Conservation (phyloP, 306 rosid species). For the Begonia loranthoides region DNA sequence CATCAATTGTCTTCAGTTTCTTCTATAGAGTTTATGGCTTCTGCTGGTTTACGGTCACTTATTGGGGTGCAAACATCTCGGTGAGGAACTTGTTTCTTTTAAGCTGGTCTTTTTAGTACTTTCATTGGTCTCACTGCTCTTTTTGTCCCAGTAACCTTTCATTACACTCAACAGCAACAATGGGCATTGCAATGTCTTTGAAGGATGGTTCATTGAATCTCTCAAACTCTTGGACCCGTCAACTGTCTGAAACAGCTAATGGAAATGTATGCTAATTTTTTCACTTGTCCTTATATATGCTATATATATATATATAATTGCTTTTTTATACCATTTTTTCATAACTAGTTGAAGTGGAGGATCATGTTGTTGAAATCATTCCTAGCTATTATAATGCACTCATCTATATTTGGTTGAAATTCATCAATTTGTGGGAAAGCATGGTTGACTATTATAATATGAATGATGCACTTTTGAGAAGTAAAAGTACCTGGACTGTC, state of each 20-base stretch:
- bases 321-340: not conserved
- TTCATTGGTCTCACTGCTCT: constrained; percentile 1
- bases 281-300: constrained; percentile 3
- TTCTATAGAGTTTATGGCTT: constrained; percentile 60
- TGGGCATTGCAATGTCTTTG: constrained; percentile 66
- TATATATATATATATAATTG: no score
- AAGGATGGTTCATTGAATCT: constrained; percentile 82
- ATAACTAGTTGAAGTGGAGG: not conserved
- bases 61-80: constrained; percentile 79
- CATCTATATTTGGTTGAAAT: not conserved
- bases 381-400: not conserved
- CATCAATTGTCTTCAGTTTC: constrained; percentile 67
- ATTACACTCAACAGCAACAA: constrained; percentile 73
- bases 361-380: no score
- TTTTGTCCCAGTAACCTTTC: constrained; percentile 46
- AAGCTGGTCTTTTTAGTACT: constrained; percentile 7
- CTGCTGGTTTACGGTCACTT: constrained; percentile 73
- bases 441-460: not conserved
- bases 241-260: constrained; percentile 62
- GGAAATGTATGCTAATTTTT: constrained; percentile 54
- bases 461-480: no score
- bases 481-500: no score
- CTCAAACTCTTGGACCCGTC: constrained; percentile 87
- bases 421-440: not conserved
- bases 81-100: constrained; percentile 24